Evolutionary conservation across 768 basidiomycete species (phyloP), one percentile per base, ranked within the genome.

Genomic region (Lactifluus subvellereus): DNA sequence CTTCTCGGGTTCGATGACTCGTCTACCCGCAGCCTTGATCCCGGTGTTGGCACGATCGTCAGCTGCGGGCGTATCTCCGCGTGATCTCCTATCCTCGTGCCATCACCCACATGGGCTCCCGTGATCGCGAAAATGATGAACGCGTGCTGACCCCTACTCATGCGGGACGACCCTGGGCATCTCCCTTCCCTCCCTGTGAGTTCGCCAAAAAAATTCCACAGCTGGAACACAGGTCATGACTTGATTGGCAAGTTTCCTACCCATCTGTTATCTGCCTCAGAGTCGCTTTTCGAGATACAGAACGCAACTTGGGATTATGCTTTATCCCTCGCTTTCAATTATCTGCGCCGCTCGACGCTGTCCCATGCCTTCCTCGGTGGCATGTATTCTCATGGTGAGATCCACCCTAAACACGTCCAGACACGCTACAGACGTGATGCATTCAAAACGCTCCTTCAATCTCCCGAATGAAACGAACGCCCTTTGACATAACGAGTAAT

Each of bases 61-160:
- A 43, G 45, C 56, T 27, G 11, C 16, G 50, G 7, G 35, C 42
- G 37, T 52, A 62, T 62, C 61, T 62, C 61, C 56, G 61, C 51
- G 43, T 51, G 50, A 47, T 47, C 18, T 48, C 37, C 22, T 40
- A 37, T 14, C 30, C 14, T 18, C 18, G 49, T 50, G 60, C 47
- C 18, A 57, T 47, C 40, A 56, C 38, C 18, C 50, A 33, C 40
- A 43, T 52, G 49, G 42, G 11, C n/a, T 30, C n/a, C 27, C 50
- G 56, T 35, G 43, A 53, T 62, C 33, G 55, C 42, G 22, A 45
- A 56, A 47, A 37, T 42, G 57, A 59, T 37, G 51, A 27, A 16
- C 35, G 51, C 16, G 20, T 22, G 32, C 22, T 35, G 13, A 3
- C 47, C 16, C 37, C 6, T 27, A 16, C 52, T 54, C 22, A 16